Conservation (phyloP, 768 basidiomycete genomes). For the Rossbeevera mucosa region DNA sequence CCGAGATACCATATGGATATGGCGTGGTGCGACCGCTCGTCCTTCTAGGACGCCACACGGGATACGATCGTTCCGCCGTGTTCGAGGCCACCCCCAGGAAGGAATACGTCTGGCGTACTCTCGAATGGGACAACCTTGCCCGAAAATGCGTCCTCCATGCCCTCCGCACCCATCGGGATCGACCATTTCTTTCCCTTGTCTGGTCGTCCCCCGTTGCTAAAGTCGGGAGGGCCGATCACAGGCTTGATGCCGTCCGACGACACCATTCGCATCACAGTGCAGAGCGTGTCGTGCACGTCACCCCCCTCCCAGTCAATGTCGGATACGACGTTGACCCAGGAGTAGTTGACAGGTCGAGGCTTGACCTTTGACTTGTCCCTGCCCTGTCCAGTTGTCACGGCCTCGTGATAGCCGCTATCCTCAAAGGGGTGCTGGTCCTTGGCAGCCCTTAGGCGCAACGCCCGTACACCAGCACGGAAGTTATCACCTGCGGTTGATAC, state of each 20-base stretch:
- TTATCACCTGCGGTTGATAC: slow-evolving; percentile 70
- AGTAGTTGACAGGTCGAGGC: slow-evolving; percentile 58
- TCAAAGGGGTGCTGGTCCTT: slow-evolving; percentile 28
- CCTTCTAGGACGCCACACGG: slow-evolving; percentile 27
- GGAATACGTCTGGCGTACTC: slow-evolving; percentile 30
- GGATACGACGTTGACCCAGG: slow-evolving; percentile 76
- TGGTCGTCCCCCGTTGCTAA: slow-evolving; percentile 9
- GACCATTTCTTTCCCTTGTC: slow-evolving; percentile 29
- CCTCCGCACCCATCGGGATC: slow-evolving; percentile 7
- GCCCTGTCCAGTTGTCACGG: slow-evolving; percentile 16
- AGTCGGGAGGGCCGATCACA: slow-evolving; percentile 19
- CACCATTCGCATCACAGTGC: slow-evolving; percentile 37
- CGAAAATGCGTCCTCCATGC: slow-evolving; percentile 13
- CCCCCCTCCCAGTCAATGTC: slow-evolving; percentile 83
- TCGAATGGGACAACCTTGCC: slow-evolving; percentile 35
- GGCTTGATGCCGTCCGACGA: slow-evolving; percentile 32
- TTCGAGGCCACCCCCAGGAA: slow-evolving; percentile 26
- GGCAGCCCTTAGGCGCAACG: slow-evolving; percentile 37
- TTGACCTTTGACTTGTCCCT: slow-evolving; percentile 31
- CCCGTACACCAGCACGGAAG: slow-evolving; percentile 67
- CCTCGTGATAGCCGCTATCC: slow-evolving; percentile 23
- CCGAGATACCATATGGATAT: background rate
- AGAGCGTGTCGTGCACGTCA: slow-evolving; percentile 56
- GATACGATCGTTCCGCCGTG: slow-evolving; percentile 35
- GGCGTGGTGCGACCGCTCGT: background rate